Conservation (phyloP, 2,329 filamentous ascomycete species). For the Alternaria triticina region DNA sequence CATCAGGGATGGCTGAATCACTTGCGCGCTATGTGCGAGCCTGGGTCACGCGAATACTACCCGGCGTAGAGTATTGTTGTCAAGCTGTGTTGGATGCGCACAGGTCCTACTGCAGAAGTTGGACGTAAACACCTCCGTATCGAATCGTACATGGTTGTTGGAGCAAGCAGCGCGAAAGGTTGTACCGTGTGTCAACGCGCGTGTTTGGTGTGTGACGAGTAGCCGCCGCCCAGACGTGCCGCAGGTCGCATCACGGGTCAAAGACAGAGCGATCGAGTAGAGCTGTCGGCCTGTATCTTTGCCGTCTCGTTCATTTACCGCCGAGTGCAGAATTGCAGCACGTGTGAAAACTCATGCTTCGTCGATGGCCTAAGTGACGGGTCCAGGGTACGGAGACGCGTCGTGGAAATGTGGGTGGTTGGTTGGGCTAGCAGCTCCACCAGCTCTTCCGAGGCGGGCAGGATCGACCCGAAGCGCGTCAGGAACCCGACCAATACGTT, state of each 20-base stretch:
- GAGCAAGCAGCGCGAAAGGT: neutral
- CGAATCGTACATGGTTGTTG: neutral
- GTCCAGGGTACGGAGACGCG: neutral
- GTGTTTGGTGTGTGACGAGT: neutral
- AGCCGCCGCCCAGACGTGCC: constrained; percentile 7
- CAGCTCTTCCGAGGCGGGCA: neutral
- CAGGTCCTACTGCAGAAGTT: neutral
- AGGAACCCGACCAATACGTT: neutral
- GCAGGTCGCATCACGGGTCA: constrained; percentile 2
- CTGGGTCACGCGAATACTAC: neutral
- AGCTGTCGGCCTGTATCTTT: neutral
- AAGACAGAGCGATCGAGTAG: neutral
- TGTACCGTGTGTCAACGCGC: neutral
- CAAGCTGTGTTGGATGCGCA: neutral
- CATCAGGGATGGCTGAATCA: neutral
- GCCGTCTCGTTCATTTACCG: neutral
- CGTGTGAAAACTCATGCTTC: neutral
- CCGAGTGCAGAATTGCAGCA: neutral
- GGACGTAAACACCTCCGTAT: neutral
- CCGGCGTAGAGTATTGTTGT: neutral
- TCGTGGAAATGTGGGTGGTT: neutral
- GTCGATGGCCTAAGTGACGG: neutral
- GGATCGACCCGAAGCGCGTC: neutral
- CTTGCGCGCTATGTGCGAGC: neutral
- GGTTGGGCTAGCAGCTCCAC: neutral